Conservation (phyloP, 345 rosid genomes). For the Eucalyptus sp. region DNA sequence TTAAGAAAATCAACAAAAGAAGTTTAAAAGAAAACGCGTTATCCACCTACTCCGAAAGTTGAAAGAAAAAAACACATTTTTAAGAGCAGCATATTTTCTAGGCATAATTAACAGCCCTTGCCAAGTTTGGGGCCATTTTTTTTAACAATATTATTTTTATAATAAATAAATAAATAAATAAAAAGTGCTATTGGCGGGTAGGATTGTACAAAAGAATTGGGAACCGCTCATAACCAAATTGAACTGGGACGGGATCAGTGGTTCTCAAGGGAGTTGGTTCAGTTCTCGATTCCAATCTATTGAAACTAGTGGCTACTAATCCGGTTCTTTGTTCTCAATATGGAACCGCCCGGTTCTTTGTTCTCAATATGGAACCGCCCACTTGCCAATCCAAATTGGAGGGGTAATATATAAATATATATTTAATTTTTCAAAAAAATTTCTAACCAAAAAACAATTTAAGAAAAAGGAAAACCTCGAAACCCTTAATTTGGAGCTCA, state of each 20-base stretch:
- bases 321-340: accelerated
- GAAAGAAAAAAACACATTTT: neutral
- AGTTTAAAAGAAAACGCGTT: neutral
- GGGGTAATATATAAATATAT: too few species aligned
- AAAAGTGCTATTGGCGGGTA: accelerated
- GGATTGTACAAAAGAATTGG: too few species aligned
- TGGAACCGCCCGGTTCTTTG: accelerated
- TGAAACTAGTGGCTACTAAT: accelerated
- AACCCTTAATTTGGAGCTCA: too few species aligned
- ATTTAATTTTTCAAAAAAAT: accelerated
- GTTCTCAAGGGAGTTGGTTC: accelerated
- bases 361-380: accelerated
- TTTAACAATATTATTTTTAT: neutral
- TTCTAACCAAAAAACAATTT: too few species aligned
- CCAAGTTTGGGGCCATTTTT: too few species aligned
- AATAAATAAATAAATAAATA: too few species aligned
- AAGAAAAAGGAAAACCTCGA: too few species aligned
- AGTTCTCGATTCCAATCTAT: too few species aligned
- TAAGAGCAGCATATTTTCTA: neutral
- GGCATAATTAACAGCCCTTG: too few species aligned
- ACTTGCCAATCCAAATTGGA: accelerated
- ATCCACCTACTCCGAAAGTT: neutral
- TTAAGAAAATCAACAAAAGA: neutral
- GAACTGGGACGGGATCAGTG: accelerated
- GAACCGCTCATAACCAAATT: accelerated